phyloP scores from a whole-genome alignment of 2,329 filamentous ascomycete species.

The Knufia fluminis region DNA sequence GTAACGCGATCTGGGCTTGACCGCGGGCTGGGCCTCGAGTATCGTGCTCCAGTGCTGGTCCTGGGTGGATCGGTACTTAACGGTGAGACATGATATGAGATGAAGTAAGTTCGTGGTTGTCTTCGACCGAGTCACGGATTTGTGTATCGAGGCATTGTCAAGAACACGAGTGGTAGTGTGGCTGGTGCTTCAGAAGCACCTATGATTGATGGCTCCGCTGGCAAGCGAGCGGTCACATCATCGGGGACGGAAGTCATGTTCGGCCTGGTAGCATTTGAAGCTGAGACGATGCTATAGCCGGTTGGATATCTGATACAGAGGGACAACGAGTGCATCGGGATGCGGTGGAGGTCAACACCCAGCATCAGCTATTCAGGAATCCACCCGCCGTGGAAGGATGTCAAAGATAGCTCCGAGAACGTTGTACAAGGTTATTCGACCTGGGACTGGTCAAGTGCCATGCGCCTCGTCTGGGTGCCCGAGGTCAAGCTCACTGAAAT shows the following conservation, averaged over 20 bases:
- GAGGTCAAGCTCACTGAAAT: background rate
- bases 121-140: too few relatives aligned
- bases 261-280: background rate
- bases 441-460: slow-evolving; percentile 4
- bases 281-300: background rate
- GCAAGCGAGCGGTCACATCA: background rate
- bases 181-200: background rate
- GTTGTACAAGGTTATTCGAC: background rate
- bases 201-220: background rate
- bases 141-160: too few relatives aligned
- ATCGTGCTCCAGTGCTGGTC: slow-evolving; percentile 4
- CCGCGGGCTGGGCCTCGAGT: slow-evolving; percentile 2
- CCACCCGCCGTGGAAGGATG: background rate
- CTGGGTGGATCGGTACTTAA: background rate
- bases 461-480: background rate
- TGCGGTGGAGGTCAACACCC: background rate
- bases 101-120: too few relatives aligned
- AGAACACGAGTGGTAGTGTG: background rate
- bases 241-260: background rate
- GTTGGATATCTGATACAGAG: background rate
- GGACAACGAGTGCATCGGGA: background rate
- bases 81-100: slow-evolving; percentile 1
- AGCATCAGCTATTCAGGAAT: background rate
- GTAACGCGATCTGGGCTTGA: background rate
- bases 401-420: background rate